A percentile compares a stretch with the other conserved stretches of the same genome.
Evolutionary conservation across 2,329 filamentous ascomycete species (phyloP).

Genomic region (Monilinia fructicola): DNA sequence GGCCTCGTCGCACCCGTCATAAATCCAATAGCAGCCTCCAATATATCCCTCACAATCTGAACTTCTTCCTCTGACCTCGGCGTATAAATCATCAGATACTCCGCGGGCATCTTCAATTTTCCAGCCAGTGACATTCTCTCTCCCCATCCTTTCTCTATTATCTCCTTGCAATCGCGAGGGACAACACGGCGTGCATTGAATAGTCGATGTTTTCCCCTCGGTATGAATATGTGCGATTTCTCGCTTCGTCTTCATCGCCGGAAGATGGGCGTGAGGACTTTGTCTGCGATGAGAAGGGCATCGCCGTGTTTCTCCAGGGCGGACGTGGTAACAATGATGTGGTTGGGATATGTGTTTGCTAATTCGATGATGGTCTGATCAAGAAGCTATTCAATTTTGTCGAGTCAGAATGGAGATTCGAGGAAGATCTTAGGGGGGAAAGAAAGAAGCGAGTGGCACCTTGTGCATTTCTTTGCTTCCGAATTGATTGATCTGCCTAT

Average conservation of each 20-base stretch:
- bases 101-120: constrained; percentile 30
- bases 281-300: constrained; percentile 30
- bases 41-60: constrained; percentile 30
- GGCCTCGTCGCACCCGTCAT: constrained; percentile 29
- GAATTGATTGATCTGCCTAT: constrained; percentile 30
- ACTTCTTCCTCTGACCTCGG: constrained; percentile 33
- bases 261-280: constrained; percentile 28
- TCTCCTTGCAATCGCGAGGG: constrained; percentile 35
- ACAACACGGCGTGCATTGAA: constrained; percentile 33
- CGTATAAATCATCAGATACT: constrained; percentile 35
- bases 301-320: constrained; percentile 32
- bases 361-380: constrained; percentile 14
- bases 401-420: too few species aligned
- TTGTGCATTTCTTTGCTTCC: constrained; percentile 31
- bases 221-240: constrained; percentile 35
- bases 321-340: constrained; percentile 30
- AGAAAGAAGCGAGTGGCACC: constrained; percentile 18
- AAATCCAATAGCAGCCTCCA: constrained; percentile 33
- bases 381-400: not conserved
- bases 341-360: constrained; percentile 24
- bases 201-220: constrained; percentile 29
- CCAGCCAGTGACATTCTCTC: constrained; percentile 34
- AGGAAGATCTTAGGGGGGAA: not conserved
- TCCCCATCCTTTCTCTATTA: constrained; percentile 35
- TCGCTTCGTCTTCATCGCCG: constrained; percentile 28